A percentile compares a stretch with the other conserved stretches of the same genome.
Evolutionary conservation across 2,329 filamentous ascomycete genomes (phyloP).

Genomic region (Aspergillus ibericus): DNA sequence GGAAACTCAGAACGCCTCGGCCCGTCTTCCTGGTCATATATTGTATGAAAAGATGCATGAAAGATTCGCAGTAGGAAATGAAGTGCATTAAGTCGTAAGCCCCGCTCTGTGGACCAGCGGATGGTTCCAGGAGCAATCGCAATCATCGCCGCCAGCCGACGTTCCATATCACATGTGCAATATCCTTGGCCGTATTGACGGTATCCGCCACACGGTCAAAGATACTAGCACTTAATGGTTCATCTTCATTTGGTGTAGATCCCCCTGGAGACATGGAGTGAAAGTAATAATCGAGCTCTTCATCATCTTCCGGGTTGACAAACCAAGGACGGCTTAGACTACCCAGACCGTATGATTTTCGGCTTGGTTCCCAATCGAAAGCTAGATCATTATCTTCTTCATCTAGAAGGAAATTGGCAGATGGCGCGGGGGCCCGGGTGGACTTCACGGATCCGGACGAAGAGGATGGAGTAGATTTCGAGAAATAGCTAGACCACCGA

Average conservation of each 20-base stretch:
- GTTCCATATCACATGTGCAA: constrained; percentile 67
- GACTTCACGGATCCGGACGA: constrained; percentile 78
- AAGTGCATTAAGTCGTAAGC: neutral
- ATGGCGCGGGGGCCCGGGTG: constrained; percentile 67
- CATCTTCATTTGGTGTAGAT: constrained; percentile 86
- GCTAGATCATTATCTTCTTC: constrained; percentile 56
- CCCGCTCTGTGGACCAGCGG: neutral
- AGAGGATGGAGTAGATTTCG: constrained; percentile 57
- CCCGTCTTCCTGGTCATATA: neutral
- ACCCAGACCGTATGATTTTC: constrained; percentile 13
- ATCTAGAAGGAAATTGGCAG: constrained; percentile 64
- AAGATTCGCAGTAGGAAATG: neutral
- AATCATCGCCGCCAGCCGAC: constrained; percentile 60
- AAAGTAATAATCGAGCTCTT: constrained; percentile 63
- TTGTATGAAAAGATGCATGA: constrained; percentile 4
- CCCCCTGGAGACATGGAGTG: constrained; percentile 81
- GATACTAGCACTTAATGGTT: constrained; percentile 62
- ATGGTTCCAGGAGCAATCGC: constrained; percentile 18
- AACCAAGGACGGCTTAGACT: constrained; percentile 32
- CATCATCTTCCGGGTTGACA: constrained; percentile 46
- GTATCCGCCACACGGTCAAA: constrained; percentile 81
- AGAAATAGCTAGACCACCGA: constrained; percentile 44
- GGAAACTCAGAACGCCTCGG: neutral
- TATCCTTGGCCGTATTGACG: constrained; percentile 64
- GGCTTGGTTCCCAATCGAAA: constrained; percentile 45